phyloP scores from a whole-genome alignment of 2,329 filamentous ascomycete species.

The Epichloe bromicola region DNA sequence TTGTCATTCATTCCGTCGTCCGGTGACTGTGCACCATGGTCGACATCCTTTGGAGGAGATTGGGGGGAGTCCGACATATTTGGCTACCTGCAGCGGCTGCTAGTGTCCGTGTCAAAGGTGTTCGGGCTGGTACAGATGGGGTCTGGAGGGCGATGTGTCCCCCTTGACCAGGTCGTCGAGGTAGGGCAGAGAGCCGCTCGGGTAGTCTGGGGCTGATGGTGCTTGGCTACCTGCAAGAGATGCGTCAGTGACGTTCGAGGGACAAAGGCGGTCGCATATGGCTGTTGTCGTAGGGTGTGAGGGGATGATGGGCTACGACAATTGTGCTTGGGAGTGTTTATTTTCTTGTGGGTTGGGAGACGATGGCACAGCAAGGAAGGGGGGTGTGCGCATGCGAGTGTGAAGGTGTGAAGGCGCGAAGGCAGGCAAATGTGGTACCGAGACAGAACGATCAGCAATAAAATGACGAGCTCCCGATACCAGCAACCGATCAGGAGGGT shows the following conservation, averaged over 20 bases:
- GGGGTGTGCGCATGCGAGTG: conserved; percentile 3
- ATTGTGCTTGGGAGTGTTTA: conserved; percentile 6
- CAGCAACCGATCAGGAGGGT: not conserved
- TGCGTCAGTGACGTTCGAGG: conserved; percentile 33
- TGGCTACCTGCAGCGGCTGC: conserved; percentile 56
- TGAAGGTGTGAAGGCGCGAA: not conserved
- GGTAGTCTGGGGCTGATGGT: conserved; percentile 16
- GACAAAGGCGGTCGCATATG: conserved; percentile 17
- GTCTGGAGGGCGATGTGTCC: conserved; percentile 39
- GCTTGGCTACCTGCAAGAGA: conserved; percentile 36
- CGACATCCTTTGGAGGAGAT: conserved; percentile 90
- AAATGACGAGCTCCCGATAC: not conserved
- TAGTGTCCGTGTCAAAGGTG: conserved; percentile 46
- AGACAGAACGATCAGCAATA: not conserved
- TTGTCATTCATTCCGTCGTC: conserved; percentile 92
- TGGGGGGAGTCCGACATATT: conserved; percentile 81
- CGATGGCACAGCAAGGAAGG: conserved; percentile 5
- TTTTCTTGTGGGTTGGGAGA: conserved; percentile 8
- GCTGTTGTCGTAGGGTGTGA: conserved; percentile 12
- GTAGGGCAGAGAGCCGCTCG: conserved; percentile 31
- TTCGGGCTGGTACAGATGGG: conserved; percentile 43
- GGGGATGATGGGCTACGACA: conserved; percentile 6
- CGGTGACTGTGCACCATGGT: conserved; percentile 82
- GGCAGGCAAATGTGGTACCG: not conserved
- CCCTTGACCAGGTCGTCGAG: conserved; percentile 45